A percentile compares a stretch with the other conserved stretches of the same genome.
These are phyloP conservation scores for Tranzscheliella williamsii DNA, from an alignment of 1,284 basidiomycete genomes.

Conservation along the genomic window DNA sequence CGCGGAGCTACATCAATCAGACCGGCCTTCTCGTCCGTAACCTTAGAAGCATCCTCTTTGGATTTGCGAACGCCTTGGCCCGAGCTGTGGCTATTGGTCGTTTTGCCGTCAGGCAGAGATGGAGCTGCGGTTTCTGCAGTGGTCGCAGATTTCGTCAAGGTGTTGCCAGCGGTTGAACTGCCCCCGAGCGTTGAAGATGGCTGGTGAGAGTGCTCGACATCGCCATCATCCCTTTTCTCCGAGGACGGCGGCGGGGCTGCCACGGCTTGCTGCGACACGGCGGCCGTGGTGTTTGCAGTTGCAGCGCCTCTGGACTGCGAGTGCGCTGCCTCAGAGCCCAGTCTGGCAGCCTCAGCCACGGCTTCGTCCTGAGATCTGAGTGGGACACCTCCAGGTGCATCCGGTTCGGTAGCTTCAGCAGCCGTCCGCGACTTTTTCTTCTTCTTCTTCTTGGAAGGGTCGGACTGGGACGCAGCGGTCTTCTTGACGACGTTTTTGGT, in stretches of 20 bases:
- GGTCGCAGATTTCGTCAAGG: slow-evolving; percentile 4
- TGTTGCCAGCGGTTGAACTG: slow-evolving; percentile 16
- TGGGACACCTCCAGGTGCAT: slow-evolving; percentile 6
- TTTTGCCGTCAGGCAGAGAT: background rate
- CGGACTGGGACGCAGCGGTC: slow-evolving; percentile 4
- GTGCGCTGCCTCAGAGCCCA: slow-evolving; percentile 24
- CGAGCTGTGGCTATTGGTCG: background rate
- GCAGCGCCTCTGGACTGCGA: slow-evolving; percentile 17
- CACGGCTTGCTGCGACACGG: too few relatives aligned
- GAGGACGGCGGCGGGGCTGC: too few relatives aligned
- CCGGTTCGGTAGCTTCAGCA: slow-evolving; percentile 4
- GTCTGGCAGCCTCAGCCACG: slow-evolving; percentile 17
- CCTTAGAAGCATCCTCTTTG: slow-evolving; percentile 1
- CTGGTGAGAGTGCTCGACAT: slow-evolving; percentile 18
- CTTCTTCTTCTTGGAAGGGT: slow-evolving; percentile 31
- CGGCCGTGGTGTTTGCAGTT: background rate
- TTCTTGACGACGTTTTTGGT: slow-evolving; percentile 16
- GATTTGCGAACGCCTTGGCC: background rate
- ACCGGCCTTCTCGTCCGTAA: slow-evolving; percentile 25
- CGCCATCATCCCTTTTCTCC: background rate
- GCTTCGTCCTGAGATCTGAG: slow-evolving; percentile 24
- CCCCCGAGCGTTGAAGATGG: slow-evolving; percentile 24
- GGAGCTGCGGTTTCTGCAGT: background rate
- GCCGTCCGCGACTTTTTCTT: slow-evolving; percentile 9
- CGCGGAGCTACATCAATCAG: slow-evolving; percentile 18